Base-by-base conservation (phyloP, 164 flowering plant species). In the Buxus sempervirens region DNA sequence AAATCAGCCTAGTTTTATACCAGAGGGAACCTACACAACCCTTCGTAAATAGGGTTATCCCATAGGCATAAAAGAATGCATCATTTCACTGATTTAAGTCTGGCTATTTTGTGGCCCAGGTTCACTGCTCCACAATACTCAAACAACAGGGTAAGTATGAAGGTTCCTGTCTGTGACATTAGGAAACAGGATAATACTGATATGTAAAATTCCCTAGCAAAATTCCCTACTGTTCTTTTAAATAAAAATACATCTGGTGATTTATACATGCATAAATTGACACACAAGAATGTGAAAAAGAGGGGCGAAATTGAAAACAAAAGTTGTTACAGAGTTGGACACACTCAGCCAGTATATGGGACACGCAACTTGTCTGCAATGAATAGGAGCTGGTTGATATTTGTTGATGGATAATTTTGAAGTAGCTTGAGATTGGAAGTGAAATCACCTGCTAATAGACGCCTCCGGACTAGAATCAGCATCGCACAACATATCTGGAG, bases 391-490 rank as follows among this genome's bases (percentile, higher is more conserved):
- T 95, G 99, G 67, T 90, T 88, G 69, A 92, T 88, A 74, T 92
- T 95, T 60, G 96, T 86, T 13, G 93, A 66, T 12, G 99, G 99
- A 72, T 95, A 95, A 68, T 85, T 72, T 64, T 95, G 99, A 25
- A 95, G 86, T 22, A 95, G 80, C 81, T 90, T 92, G 70, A 95
- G 90, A 76, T 89, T 95, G 24, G 99, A 82, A 48, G 97, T 95
- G 76, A 95, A 95, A 82, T 95, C 99, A 67, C 99, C 99, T 1
- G 99, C 99, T 58, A 95, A 81, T n/a, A 95, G 73, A 19, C 97
- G 92, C 68, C 90, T 89, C 60, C 99, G 78, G 20, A 92, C 76
- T 42, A 90, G 85, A 64, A 95, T 77, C 72, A 95, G 80, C 99
- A 95, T 95, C 23, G 97, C 93, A 73, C 99, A 95, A 67, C 99